Evolutionary conservation across 2,329 filamentous ascomycete species (phyloP).

Genomic region (Scolecobasidium constrictum): DNA sequence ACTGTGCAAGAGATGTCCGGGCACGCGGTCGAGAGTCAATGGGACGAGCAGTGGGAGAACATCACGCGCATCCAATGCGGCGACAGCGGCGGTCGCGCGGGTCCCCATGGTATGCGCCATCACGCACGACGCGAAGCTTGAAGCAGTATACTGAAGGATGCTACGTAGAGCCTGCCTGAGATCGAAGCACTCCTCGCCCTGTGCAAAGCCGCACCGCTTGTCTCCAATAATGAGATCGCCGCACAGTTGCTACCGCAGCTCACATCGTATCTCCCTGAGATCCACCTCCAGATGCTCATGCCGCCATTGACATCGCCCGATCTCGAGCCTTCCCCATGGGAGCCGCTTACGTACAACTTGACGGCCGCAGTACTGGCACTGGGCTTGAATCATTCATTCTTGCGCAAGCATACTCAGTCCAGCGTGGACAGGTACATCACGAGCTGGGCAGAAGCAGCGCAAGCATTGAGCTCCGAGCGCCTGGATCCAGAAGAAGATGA

Average conservation of each 20-base stretch:
- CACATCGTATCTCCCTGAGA: conserved; percentile 74
- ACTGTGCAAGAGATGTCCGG: conserved; percentile 29
- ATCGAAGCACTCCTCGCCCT: conserved; percentile 85
- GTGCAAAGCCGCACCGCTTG: conserved; percentile 74
- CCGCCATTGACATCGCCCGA: conserved; percentile 62
- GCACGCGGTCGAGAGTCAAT: conserved; percentile 7
- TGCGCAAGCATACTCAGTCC: conserved; percentile 55
- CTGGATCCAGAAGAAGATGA: conserved; percentile 46
- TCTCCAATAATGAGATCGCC: conserved; percentile 61
- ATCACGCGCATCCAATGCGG: conserved; percentile 5
- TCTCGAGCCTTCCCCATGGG: conserved; percentile 80
- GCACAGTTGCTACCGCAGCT: conserved; percentile 70
- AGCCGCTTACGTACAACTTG: conserved; percentile 68
- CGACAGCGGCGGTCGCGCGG: conserved; percentile 5
- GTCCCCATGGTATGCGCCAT: conserved; percentile 25
- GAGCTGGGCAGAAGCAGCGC: conserved; percentile 54
- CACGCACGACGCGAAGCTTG: not conserved
- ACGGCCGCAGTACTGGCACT: conserved; percentile 73
- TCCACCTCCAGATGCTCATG: conserved; percentile 62
- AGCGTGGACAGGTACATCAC: conserved; percentile 63
- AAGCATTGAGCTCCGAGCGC: conserved; percentile 42
- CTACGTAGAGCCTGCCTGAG: conserved; percentile 65
- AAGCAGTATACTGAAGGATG: conserved; percentile 3
- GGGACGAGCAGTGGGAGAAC: conserved; percentile 7
- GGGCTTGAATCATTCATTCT: conserved; percentile 57